These are phyloP conservation scores for Grosmannia huntii DNA, from an alignment of 2,329 filamentous ascomycete genomes.

Conservation along the genomic window DNA sequence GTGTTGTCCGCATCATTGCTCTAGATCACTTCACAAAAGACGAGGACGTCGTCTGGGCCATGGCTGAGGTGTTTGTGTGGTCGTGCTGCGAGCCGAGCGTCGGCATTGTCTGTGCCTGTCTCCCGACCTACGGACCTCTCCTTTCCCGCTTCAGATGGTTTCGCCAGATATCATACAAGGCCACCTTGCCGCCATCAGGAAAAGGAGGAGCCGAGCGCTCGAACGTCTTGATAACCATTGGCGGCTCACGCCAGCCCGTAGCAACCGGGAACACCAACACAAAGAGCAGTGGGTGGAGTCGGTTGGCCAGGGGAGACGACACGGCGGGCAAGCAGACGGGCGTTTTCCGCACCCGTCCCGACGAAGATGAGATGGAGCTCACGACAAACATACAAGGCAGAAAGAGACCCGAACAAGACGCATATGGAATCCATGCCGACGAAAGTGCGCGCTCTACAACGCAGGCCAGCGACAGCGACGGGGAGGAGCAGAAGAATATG, in stretches of 20 bases:
- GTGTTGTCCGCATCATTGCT: neutral
- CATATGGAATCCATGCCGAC: neutral
- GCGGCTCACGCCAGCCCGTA: neutral
- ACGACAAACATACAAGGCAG: neutral
- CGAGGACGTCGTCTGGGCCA: neutral
- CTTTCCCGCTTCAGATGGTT: neutral
- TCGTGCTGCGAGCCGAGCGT: neutral
- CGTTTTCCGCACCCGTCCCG: neutral
- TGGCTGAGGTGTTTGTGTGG: conserved; percentile 2
- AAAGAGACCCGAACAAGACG: neutral
- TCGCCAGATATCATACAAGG: neutral
- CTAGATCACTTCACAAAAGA: neutral
- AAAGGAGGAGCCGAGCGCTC: neutral
- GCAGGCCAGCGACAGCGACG: neutral
- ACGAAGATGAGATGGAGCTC: neutral
- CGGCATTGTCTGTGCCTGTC: neutral
- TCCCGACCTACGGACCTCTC: neutral
- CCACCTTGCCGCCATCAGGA: neutral
- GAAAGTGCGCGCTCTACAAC: neutral
- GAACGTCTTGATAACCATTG: neutral
- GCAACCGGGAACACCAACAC: neutral
- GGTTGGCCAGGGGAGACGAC: neutral
- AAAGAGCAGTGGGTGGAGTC: neutral
- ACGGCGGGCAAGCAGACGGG: neutral
- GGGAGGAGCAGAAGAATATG: neutral